Base-by-base conservation (phyloP, 208 protist genomes). In the Wallacemonas sp. region DNA sequence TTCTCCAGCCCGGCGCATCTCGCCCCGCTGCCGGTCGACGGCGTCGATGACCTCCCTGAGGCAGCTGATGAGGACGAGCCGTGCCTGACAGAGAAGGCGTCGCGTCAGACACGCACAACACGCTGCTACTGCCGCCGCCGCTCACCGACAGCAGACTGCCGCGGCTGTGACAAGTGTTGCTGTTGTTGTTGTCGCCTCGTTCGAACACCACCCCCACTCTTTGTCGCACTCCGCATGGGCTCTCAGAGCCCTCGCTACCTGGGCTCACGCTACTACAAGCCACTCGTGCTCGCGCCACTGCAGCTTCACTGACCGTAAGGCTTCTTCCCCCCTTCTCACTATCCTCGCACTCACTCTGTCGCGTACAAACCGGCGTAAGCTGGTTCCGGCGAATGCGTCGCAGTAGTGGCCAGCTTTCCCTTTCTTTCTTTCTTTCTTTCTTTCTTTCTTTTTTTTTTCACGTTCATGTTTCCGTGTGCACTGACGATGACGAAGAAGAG, bases 161-260 rank as follows among this genome's bases (percentile, higher is more conserved):
- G 32, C 5, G 29, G 52, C 14, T 34, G 52, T 39, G 8, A 5
- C 14, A 19, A 24, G 26, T 38, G 52, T 58, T 58, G 52, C 38
- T 58, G 52, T 58, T 58, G 52, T 58, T 38, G 26, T 34, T 38
- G 52, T 58, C 29, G 9, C 1, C 27, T 34, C 26, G 48, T 56
- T n/a, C 52, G 38, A 3, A 39, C 52, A 2, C 52, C 52, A n/a
- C 52, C 52, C 3, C 52, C 52, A n/a, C 52, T 58, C 26, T 58
- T 58, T 19, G 52, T 58, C n/a, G 52, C 52, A 4, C 52, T 58
- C 4, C 52, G 52, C 32, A 58, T 58, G 52, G 52, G 52, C 26
- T 12, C 29, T 19, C 52, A 58, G 1, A 58, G 52, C 52, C 52
- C 30, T 26, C 26, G 4, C 36, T 58, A 58, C 52, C 52, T 58